Percentiles rank a stretch among this genome's conserved stretches.
Conservation (phyloP, 1,139 yeast genomes). For the Pichia sp. region DNA sequence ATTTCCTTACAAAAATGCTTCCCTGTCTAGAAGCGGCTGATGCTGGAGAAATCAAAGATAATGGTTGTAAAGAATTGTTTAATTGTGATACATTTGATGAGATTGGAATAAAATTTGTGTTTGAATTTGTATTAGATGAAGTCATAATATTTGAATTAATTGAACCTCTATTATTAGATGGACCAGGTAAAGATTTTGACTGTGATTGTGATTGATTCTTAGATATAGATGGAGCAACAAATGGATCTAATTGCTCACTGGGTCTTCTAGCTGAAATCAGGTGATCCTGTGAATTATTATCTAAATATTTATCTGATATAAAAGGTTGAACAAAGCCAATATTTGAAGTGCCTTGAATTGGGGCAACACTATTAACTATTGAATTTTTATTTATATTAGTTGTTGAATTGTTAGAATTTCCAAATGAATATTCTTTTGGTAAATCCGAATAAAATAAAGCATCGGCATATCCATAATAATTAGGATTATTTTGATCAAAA, state of each 20-base stretch:
- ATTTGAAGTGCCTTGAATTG: not conserved
- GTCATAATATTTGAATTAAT: not conserved
- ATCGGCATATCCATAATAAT: constrained; percentile 2
- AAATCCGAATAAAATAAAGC: not conserved
- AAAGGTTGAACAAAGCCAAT: constrained; percentile 9
- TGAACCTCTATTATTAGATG: constrained; percentile 3
- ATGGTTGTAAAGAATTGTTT: not conserved
- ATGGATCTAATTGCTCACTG: constrained; percentile 41
- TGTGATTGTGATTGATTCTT: constrained; percentile 1
- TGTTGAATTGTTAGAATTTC: not conserved
- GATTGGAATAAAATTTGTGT: too few relatives aligned
- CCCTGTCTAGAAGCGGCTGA: constrained; percentile 20
- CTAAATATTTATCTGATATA: not conserved
- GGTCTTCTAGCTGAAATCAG: constrained; percentile 32
- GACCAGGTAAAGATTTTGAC: not conserved
- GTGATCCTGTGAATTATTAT: constrained; percentile 19
- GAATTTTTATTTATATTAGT: too few relatives aligned
- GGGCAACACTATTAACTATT: not conserved
- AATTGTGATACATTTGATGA: too few relatives aligned
- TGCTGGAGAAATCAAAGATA: constrained; percentile 3
- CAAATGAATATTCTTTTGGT: constrained; percentile 1
- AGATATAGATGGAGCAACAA: constrained; percentile 27
- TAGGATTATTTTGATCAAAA: constrained; percentile 16
- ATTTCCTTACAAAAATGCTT: constrained; percentile 23
- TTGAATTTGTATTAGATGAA: too few relatives aligned